phyloP scores from a whole-genome alignment of 768 basidiomycete species.

The Podaxis sp. region DNA sequence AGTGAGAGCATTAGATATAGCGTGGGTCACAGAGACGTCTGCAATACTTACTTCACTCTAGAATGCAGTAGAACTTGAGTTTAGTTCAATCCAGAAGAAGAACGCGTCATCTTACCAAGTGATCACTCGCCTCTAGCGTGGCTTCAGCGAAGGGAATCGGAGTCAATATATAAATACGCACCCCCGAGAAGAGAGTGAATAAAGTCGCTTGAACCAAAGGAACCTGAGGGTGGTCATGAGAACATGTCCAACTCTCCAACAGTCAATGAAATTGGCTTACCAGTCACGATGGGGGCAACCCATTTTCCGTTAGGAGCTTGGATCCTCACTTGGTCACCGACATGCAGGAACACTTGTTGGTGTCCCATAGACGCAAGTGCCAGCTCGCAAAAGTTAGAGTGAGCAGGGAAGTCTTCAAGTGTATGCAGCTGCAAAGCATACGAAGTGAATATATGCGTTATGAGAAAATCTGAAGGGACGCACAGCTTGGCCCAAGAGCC shows the following conservation, averaged over 20 bases:
- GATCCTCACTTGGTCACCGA: conserved; percentile 77
- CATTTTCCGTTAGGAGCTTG: conserved; percentile 71
- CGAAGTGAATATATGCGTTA: background rate
- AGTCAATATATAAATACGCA: conserved; percentile 31
- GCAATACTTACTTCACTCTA: conserved; percentile 33
- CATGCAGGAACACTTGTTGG: conserved; percentile 78
- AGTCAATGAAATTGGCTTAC: conserved; percentile 27
- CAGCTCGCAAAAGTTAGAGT: conserved; percentile 90
- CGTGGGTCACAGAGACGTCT: background rate
- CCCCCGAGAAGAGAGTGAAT: conserved; percentile 74
- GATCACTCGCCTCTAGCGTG: conserved; percentile 57
- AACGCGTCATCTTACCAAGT: conserved; percentile 42
- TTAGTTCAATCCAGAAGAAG: background rate
- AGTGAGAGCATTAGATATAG: background rate
- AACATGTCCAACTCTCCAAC: background rate
- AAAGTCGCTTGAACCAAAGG: conserved; percentile 80
- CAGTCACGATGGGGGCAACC: conserved; percentile 84
- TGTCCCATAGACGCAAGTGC: conserved; percentile 75
- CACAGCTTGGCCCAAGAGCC: conserved; percentile 74
- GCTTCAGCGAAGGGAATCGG: background rate
- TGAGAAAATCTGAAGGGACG: conserved; percentile 22
- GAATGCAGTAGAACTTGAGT: conserved; percentile 2
- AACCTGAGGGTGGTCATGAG: conserved; percentile 38
- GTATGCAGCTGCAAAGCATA: conserved; percentile 60
- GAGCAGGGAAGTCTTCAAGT: conserved; percentile 85